These are phyloP conservation scores for Pleurotus eryngii DNA, from an alignment of 768 basidiomycete species.

Conservation along the genomic window DNA sequence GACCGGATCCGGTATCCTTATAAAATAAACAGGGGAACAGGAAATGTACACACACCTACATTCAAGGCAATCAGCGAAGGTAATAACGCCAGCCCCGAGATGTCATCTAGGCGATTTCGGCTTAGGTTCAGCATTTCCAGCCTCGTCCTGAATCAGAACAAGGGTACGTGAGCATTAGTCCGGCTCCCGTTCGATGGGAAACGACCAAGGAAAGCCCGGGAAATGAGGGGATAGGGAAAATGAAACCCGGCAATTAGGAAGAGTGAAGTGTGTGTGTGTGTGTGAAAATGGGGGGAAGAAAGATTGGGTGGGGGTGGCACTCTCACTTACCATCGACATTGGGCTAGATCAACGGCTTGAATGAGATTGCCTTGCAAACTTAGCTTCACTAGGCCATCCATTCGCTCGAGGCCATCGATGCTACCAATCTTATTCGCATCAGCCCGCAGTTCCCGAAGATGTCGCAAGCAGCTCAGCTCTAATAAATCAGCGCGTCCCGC, in stretches of 20 bases:
- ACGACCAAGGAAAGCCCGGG: neutral
- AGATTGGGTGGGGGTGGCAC: neutral
- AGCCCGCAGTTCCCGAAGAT: slow-evolving; percentile 86
- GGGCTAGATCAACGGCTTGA: slow-evolving; percentile 51
- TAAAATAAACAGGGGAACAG: no score
- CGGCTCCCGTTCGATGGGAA: no score
- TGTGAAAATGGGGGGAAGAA: slow-evolving; percentile 12
- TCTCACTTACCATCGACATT: slow-evolving; percentile 63
- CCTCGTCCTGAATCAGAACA: slow-evolving; percentile 40
- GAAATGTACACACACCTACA: slow-evolving; percentile 59
- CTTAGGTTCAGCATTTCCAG: slow-evolving; percentile 84
- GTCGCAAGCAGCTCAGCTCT: slow-evolving; percentile 84
- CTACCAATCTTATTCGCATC: slow-evolving; percentile 79
- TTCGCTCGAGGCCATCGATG: slow-evolving; percentile 70
- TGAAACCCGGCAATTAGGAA: slow-evolving; percentile 13
- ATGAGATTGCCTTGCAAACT: slow-evolving; percentile 78
- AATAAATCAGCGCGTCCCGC: slow-evolving; percentile 10
- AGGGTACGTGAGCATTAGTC: slow-evolving; percentile 2
- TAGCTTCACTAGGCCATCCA: slow-evolving; percentile 82
- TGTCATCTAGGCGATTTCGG: slow-evolving; percentile 60
- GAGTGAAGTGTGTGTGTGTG: neutral
- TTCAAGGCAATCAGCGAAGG: slow-evolving; percentile 71
- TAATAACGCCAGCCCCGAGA: slow-evolving; percentile 60
- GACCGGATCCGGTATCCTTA: no score
- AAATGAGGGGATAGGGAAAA: slow-evolving; percentile 12